phyloP scores from a whole-genome alignment of 2,329 filamentous ascomycete genomes.

The Fusarium xylarioides region DNA sequence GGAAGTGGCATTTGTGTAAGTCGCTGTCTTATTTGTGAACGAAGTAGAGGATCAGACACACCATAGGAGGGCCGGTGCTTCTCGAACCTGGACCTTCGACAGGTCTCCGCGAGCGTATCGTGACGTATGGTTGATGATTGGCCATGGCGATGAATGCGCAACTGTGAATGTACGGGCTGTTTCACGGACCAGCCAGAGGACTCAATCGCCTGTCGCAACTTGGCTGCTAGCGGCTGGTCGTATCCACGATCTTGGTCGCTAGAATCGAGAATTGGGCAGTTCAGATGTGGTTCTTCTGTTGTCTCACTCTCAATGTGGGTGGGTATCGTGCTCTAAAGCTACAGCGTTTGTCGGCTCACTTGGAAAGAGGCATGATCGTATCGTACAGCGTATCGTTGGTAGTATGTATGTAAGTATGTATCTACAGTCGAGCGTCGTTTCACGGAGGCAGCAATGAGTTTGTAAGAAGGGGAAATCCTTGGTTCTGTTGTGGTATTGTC shows the following conservation, averaged over 20 bases:
- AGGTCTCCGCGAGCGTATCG: conserved; percentile 60
- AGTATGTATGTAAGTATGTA: background rate
- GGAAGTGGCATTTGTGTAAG: conserved; percentile 28
- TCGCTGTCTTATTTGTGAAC: background rate
- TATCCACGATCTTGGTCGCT: background rate
- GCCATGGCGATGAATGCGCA: conserved; percentile 47
- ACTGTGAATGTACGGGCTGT: background rate
- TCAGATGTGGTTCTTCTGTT: background rate
- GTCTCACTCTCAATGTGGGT: background rate
- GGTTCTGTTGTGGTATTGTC: conserved; percentile 28
- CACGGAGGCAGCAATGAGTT: conserved; percentile 14
- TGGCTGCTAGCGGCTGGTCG: conserved; percentile 9
- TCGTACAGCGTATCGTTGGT: conserved; percentile 3
- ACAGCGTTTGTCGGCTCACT: conserved; percentile 4
- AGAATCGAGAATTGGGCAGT: background rate
- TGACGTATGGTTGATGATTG: conserved; percentile 60
- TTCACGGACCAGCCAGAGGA: conserved; percentile 5
- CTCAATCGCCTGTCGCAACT: background rate
- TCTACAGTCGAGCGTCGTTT: conserved; percentile 6
- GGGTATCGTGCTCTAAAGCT: conserved; percentile 1
- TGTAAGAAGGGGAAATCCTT: conserved; percentile 9
- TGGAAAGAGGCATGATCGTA: conserved; percentile 23
- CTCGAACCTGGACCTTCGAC: conserved; percentile 57
- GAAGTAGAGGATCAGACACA: conserved; percentile 47
- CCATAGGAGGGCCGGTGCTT: conserved; percentile 57